Evolutionary conservation across 1,139 yeast genomes (phyloP), one percentile per base, ranked within the genome.

Genomic region (Suhomyces bribrorum): DNA sequence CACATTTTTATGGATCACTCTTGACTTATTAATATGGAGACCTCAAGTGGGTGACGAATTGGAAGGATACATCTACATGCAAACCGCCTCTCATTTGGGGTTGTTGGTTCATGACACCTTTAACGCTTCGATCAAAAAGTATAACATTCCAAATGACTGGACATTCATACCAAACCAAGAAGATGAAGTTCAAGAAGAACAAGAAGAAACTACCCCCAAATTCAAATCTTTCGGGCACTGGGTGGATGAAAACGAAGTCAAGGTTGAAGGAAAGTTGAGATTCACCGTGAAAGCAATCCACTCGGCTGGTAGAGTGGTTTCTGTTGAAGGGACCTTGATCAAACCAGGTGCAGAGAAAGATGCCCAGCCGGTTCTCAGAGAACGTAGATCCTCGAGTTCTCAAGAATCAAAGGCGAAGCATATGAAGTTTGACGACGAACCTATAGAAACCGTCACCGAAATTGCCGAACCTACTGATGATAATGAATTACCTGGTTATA

Each of bases 71-170:
- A 77, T 86, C 41, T 88, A 88, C 66, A 81, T 92, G 77, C 97
- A 90, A 67, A 84, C 97, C 1, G 96, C 96, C 12, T 85, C 96
- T 7, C 98, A 92, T 58, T 83, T 94, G 54, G 97, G 97, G 45
- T 71, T 92, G 47, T 75, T 92, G 50, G 75, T 92, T 37, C 92
- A 87, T 59, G 97, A 92, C 62, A 87, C 95, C 1, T 92, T 92
- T 69, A 94, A 92, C 64, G 97, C 97, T 24, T 82, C 94, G 38
- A 88, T 92, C 48, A 87, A 86, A 61, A 82, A 86, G 60, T 83
- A 77, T 57, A 81, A 80, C 52, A 88, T 92, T 46, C 98, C 98
- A 13, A 65, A 68, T 29, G 77, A 72, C 37, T 92, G 98, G 98
- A 68, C 69, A 25, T 92, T 90, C 62, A 74, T 85, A 38, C 92